A percentile compares a stretch with the other conserved stretches of the same genome.
These are phyloP conservation scores for Yarrowia osloensis DNA, from an alignment of 805 yeast genomes.

Conservation along the genomic window DNA sequence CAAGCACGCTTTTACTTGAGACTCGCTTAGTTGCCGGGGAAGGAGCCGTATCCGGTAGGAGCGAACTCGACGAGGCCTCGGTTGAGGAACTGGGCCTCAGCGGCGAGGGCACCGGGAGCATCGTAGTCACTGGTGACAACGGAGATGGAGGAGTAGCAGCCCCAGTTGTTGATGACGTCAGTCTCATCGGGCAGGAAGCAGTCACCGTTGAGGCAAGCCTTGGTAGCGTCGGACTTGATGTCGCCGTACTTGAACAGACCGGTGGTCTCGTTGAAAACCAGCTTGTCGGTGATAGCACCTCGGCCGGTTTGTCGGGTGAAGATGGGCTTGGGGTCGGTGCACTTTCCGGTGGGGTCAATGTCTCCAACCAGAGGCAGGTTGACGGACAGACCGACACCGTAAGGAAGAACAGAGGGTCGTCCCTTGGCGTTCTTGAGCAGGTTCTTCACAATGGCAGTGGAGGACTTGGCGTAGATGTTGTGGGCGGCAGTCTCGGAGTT, in stretches of 20 bases:
- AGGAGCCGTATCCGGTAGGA: constrained; percentile 26
- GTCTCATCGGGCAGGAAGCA: constrained; percentile 27
- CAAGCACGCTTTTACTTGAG: no score
- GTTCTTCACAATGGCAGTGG: constrained; percentile 24
- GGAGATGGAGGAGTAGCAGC: constrained; percentile 21
- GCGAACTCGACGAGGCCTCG: constrained; percentile 28
- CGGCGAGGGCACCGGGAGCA: constrained; percentile 22
- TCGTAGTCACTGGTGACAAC: constrained; percentile 23
- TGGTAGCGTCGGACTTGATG: constrained; percentile 14
- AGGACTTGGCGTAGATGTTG: constrained; percentile 24
- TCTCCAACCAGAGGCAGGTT: constrained; percentile 25
- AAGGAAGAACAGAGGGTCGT: constrained; percentile 19
- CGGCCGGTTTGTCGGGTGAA: constrained; percentile 30
- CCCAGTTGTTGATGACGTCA: constrained; percentile 25
- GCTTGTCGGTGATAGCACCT: constrained; percentile 22
- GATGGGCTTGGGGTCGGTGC: constrained; percentile 27
- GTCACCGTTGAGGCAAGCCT: constrained; percentile 23
- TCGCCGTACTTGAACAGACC: constrained; percentile 24
- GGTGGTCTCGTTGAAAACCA: constrained; percentile 20
- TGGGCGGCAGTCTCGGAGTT: constrained; percentile 2
- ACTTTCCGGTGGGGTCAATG: constrained; percentile 27
- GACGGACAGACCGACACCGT: constrained; percentile 24
- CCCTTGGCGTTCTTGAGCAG: constrained; percentile 24
- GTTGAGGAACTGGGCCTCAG: constrained; percentile 27
- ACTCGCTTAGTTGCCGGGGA: background rate